Conservation (phyloP, 305 asterid genomes). For the Rubia tinctorum region DNA sequence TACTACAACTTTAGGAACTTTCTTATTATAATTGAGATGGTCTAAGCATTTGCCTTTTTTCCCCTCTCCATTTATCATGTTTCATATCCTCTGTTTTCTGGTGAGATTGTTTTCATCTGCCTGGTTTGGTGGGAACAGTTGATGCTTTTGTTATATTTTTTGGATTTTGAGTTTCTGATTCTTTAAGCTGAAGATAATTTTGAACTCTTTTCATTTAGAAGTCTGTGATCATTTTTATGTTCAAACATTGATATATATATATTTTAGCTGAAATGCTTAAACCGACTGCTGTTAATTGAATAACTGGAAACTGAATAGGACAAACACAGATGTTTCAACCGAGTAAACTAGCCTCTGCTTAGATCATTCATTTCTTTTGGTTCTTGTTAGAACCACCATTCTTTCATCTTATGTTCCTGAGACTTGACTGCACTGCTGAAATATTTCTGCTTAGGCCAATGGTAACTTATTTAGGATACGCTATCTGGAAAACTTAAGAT, state of each 20-base stretch:
- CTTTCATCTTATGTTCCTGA: not conserved
- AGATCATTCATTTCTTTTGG: not conserved
- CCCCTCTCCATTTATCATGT: not conserved
- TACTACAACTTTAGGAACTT: not conserved
- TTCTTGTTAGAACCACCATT: not conserved
- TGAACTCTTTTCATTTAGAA: not conserved
- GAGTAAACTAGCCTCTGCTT: not conserved
- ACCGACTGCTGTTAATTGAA: not conserved
- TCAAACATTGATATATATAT: not conserved
- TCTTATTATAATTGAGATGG: not conserved
- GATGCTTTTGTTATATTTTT: too few relatives aligned
- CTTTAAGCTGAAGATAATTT: not conserved
- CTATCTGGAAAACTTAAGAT: not conserved
- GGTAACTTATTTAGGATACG: not conserved
- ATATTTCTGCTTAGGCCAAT: not conserved
- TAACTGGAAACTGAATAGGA: not conserved
- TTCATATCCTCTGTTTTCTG: not conserved
- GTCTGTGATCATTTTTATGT: not conserved
- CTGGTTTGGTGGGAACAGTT: not conserved
- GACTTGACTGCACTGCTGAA: not conserved
- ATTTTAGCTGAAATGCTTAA: not conserved
- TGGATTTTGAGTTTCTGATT: not conserved
- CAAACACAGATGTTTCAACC: not conserved
- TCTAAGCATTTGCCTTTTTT: conserved; percentile 6
- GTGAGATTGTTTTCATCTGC: not conserved